These are phyloP conservation scores for Pecoramyces ruminantium DNA, from an alignment of 192 early-diverging fungal species.

Conservation along the genomic window DNA sequence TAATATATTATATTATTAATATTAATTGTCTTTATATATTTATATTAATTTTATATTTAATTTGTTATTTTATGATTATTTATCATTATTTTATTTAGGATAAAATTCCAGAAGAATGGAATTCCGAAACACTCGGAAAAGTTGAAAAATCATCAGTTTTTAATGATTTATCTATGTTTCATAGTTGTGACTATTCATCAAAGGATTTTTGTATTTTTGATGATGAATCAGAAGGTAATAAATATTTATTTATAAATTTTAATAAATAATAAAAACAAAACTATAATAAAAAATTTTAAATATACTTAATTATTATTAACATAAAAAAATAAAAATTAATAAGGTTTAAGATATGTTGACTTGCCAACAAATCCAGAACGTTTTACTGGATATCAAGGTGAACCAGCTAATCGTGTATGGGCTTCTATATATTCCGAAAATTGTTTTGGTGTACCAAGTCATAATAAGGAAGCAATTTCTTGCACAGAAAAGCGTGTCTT, in stretches of 20 bases:
- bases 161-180: neutral
- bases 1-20: no score
- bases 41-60: no score
- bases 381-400: constrained; percentile 93
- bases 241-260: no score
- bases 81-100: constrained; percentile 1
- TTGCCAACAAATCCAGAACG: constrained; percentile 88
- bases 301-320: no score
- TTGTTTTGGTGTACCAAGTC: constrained; percentile 42
- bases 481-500: constrained; percentile 60
- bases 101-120: constrained; percentile 32
- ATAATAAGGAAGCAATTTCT: no score
- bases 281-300: constrained; percentile 1
- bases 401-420: constrained; percentile 81
- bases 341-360: constrained; percentile 68
- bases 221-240: constrained; percentile 15
- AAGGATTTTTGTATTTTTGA: neutral
- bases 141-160: constrained; percentile 45
- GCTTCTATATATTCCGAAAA: constrained; percentile 91
- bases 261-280: constrained; percentile 15
- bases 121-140: constrained; percentile 41
- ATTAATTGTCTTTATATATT: no score
- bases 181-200: neutral
- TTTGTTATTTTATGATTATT: no score
- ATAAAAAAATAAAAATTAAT: no score